These are phyloP conservation scores for Xylariaceae sp. DNA, from an alignment of 2,329 filamentous ascomycete species.

Conservation along the genomic window DNA sequence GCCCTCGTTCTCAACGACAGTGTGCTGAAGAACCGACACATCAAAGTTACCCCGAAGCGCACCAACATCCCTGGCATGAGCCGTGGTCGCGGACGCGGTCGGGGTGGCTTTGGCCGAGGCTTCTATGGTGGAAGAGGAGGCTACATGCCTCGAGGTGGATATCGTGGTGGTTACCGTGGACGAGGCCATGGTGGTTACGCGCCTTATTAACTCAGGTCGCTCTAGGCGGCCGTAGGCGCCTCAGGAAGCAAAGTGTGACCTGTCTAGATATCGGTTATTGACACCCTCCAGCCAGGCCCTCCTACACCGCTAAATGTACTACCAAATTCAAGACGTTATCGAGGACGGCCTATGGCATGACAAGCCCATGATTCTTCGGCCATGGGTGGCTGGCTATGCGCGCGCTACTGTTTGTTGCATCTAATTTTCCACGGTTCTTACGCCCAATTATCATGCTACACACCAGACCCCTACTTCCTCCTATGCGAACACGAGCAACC, in stretches of 20 bases:
- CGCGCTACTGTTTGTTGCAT: slow-evolving; percentile 8
- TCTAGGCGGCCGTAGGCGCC: neutral
- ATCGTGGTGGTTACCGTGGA: slow-evolving; percentile 55
- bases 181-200: slow-evolving; percentile 54
- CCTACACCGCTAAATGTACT: slow-evolving; percentile 10
- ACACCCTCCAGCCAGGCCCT: neutral
- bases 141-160: slow-evolving; percentile 50
- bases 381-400: neutral
- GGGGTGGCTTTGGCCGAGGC: slow-evolving; percentile 48
- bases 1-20: slow-evolving; percentile 95
- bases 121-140: slow-evolving; percentile 48
- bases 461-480: slow-evolving; percentile 7
- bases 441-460: slow-evolving; percentile 3
- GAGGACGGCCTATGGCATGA: slow-evolving; percentile 6
- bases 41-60: slow-evolving; percentile 92
- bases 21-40: slow-evolving; percentile 85
- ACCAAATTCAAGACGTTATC: slow-evolving; percentile 11
- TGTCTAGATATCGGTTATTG: slow-evolving; percentile 3
- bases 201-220: slow-evolving; percentile 49
- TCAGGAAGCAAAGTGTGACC: neutral
- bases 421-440: slow-evolving; percentile 7
- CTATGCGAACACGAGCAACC: slow-evolving; percentile 9
- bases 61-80: slow-evolving; percentile 96
- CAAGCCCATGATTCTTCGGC: neutral
- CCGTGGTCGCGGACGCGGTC: slow-evolving; percentile 61